Evolutionary conservation across 169 alveolate genomes (phyloP).

Genomic region (Theileria parva): DNA sequence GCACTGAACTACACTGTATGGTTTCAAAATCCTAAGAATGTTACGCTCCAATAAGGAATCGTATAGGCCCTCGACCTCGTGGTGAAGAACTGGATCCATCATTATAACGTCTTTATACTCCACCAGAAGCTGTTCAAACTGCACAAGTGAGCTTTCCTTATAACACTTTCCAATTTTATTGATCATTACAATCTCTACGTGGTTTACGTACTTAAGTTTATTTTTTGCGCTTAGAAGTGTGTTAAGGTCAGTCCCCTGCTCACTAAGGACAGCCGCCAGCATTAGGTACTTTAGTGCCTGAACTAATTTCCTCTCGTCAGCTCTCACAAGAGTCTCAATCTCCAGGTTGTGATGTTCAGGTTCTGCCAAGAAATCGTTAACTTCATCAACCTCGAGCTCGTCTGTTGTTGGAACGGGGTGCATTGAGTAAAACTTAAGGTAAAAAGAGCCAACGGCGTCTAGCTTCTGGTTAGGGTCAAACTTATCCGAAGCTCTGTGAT

Average conservation of each 20-base stretch:
- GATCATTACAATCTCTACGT: constrained; percentile 86
- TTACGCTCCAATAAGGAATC: constrained; percentile 87
- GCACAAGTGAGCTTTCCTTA: constrained; percentile 84
- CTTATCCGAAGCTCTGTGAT: not conserved
- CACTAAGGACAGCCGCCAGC: constrained; percentile 88
- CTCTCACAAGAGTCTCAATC: constrained; percentile 58
- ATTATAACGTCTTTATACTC: constrained; percentile 77
- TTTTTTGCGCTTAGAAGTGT: constrained; percentile 78
- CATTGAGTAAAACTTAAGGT: constrained; percentile 63
- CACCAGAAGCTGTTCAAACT: constrained; percentile 84
- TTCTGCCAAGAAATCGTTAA: not conserved
- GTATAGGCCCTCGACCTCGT: constrained; percentile 83
- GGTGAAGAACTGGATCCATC: constrained; percentile 82
- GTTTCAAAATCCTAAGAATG: constrained; percentile 84
- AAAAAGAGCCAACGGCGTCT: constrained; percentile 47
- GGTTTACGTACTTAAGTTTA: constrained; percentile 80
- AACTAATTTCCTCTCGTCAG: constrained; percentile 79
- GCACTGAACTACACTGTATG: constrained; percentile 89
- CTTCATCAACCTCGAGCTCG: constrained; percentile 26
- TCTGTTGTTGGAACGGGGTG: constrained; percentile 44
- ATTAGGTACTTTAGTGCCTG: constrained; percentile 87
- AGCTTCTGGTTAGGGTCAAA: not conserved
- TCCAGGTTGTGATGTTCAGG: constrained; percentile 41
- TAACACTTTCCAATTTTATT: constrained; percentile 85
- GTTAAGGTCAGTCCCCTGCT: constrained; percentile 75